Evolutionary conservation across 2,329 filamentous ascomycete genomes (phyloP), one percentile per base, ranked within the genome.

Genomic region (Lecanicillium sp.): DNA sequence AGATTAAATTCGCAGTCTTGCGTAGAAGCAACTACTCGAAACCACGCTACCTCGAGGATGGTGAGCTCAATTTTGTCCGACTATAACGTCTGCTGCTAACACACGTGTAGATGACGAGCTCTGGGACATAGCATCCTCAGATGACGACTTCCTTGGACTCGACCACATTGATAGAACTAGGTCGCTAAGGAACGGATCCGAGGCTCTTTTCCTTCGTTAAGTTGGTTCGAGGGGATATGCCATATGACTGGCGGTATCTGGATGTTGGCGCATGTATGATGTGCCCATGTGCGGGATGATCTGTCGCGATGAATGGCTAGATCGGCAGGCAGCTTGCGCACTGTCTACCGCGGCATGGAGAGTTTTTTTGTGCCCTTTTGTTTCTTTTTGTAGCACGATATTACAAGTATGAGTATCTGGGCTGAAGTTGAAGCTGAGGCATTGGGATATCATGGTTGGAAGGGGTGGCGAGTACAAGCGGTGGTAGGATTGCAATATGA

Each of bases 1-100:
- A 97, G 75, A 93, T 98, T 67, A 96, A 94, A 67, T 96, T 98
- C 72, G 87, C 90, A 6, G 68, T 95, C 26, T 78, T 96, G 44
- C 74, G 83, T 64, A 75, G 86, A 63, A 76, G 81, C 44, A 73
- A 74, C 35, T 94, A 87, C 67, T 82, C 86, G 32, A 89, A 86
- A 61, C 86, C 90, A 21, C 78, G 81, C 51, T 94, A 94, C 69
- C 73, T 98, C 39, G 82, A 85, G 56, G 93, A 97, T 69, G 90
- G 91, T 95, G 71, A 74, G 83, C 65, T 12, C 15, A 7, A n/a
- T 17, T 3, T 8, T 7, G 20, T 27, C 14, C 2, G 15, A 15
- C 39, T 19, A 8, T 27, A 9, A 11, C 41, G 9, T 11, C 35
- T 40, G 9, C 40, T 51, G 32, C 64, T 61, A 54, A 64, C 52